Base-by-base conservation (phyloP, 345 rosid genomes). In the Viola odorata region DNA sequence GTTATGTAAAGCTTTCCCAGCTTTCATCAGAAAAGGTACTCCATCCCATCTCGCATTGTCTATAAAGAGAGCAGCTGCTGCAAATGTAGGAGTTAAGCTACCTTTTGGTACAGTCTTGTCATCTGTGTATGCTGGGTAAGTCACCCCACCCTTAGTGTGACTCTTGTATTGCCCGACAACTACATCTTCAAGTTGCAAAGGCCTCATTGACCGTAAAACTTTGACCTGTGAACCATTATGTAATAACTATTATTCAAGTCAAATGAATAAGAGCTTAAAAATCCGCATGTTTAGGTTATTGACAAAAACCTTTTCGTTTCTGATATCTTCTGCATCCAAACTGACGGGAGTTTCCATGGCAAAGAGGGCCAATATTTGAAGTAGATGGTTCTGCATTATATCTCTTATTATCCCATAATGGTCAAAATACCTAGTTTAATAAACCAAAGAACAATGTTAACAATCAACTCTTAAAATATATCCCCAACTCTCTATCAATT, bases 341-440 rank as follows among this genome's bases (percentile, higher is more conserved):
- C 96, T 94, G 60, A 94, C 99, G 11, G 99, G 99, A 7, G 99
- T 88, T 79, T 94, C 99, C 99, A 94, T 94, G 53, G 99, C 99
- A 76, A 90, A 94, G 64, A 94, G 90, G 12, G 99, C 96, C 45
- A 94, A 83, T 55, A 94, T 94, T 78, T 94, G 99, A 78, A 94
- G 99, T 67, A 94, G 81, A 82, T 94, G 99, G 67, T 94, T 94
- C 78, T 94, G 99, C 97, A 94, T 94, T 73, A 94, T 94, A 62
- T 94, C 99, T 78, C 99, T 81, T 64, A 94, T 86, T 64, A 90
- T 90, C 37, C 99, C 99, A 12, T 94, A 94, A 77, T 90, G 61
- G 76, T 94, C 96, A 32, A 94, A 94, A 75, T 92, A 92, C 84
- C 98, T 91, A 65, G 48, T 57, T 52, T 14, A 63, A 63, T 55